phyloP scores from a whole-genome alignment of 352 stramenopile genomes.

The Phytophthora uliginosa region DNA sequence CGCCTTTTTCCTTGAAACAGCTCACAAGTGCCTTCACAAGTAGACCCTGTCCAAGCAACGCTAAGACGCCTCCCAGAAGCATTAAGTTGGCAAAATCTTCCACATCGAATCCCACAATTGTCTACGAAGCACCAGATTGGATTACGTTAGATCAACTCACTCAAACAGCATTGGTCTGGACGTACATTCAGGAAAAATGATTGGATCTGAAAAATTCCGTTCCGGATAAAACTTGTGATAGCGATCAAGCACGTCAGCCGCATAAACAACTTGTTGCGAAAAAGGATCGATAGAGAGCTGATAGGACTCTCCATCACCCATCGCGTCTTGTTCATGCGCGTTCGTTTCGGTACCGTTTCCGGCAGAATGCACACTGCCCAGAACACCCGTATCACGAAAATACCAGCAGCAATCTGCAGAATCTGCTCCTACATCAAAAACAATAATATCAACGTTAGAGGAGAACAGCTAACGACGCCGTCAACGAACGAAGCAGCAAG shows the following conservation, averaged over 20 bases:
- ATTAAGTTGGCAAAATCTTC: constrained; percentile 74
- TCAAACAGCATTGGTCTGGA: background rate
- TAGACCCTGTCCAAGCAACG: constrained; percentile 67
- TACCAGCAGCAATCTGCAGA: constrained; percentile 50
- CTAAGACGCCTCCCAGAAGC: constrained; percentile 61
- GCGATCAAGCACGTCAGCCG: constrained; percentile 72
- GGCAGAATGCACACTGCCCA: constrained; percentile 64
- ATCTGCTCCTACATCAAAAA: constrained; percentile 46
- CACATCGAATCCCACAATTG: constrained; percentile 75
- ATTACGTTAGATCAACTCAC: constrained; percentile 6
- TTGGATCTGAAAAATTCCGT: constrained; percentile 70
- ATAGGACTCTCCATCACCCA: constrained; percentile 66
- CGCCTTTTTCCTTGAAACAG: constrained; percentile 75
- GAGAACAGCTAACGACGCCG: background rate
- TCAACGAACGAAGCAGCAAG: background rate
- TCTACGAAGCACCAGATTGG: constrained; percentile 38
- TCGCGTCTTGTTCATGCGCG: constrained; percentile 33
- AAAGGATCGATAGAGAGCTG: constrained; percentile 72
- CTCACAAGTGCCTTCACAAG: constrained; percentile 71
- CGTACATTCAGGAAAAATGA: constrained; percentile 84
- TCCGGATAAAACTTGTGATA: constrained; percentile 72
- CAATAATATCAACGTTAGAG: background rate
- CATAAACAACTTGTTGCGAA: constrained; percentile 71
- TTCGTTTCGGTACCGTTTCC: constrained; percentile 61
- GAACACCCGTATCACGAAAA: constrained; percentile 65